Evolutionary conservation across 225 moss, liverwort and hornwort species (phyloP).

Genomic region (Bryum argenteum): DNA sequence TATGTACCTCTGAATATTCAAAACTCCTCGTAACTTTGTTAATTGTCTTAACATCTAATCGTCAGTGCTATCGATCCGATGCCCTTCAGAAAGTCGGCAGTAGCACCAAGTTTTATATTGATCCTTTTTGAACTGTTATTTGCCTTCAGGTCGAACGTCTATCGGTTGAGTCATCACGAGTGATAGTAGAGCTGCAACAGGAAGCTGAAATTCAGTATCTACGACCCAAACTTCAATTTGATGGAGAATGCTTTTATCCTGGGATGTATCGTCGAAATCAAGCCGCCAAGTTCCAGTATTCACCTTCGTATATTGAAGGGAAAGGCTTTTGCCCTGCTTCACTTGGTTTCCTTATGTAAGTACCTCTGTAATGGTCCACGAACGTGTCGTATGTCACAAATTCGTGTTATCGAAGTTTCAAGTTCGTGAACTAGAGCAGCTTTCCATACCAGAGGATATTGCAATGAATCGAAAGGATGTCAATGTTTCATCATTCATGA

Average conservation of each 20-base stretch:
- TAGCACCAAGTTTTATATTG: background rate
- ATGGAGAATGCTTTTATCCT: slow-evolving; percentile 45
- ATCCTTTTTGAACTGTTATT: background rate
- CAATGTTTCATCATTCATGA: background rate
- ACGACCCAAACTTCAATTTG: slow-evolving; percentile 51
- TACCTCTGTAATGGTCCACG: background rate
- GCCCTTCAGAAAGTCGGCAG: background rate
- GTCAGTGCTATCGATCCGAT: background rate
- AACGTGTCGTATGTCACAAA: background rate
- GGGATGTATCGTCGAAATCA: slow-evolving; percentile 61
- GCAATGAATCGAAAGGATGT: background rate
- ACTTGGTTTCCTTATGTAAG: slow-evolving; percentile 59
- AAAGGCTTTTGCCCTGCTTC: slow-evolving; percentile 63
- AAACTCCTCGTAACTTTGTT: background rate
- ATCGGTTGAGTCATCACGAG: slow-evolving; percentile 40
- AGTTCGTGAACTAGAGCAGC: background rate
- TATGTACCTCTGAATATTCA: background rate
- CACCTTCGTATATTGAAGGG: slow-evolving; percentile 60
- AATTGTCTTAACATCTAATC: background rate
- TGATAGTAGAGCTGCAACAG: slow-evolving; percentile 61
- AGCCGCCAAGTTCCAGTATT: slow-evolving; percentile 58
- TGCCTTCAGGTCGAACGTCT: slow-evolving; percentile 56
- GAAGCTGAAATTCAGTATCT: slow-evolving; percentile 61
- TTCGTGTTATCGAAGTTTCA: slow-evolving; percentile 6
- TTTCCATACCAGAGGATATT: background rate